A percentile compares a stretch with the other conserved stretches of the same genome.
phyloP scores from a whole-genome alignment of 768 basidiomycete genomes.

The Lactarius akahatsu region DNA sequence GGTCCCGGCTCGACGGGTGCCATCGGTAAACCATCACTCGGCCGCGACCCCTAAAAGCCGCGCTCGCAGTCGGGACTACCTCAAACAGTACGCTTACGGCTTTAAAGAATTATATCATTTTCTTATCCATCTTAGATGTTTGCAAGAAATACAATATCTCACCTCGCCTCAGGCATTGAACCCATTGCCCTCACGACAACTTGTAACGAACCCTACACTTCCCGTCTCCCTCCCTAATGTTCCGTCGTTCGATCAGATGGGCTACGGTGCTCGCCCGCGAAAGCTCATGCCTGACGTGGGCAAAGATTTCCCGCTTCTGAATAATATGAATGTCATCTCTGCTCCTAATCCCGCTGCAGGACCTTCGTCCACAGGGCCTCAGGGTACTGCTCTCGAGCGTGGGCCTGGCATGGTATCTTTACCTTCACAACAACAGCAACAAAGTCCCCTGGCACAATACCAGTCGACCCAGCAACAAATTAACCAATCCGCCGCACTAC shows the following conservation, averaged over 20 bases:
- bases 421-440: slow-evolving; percentile 34
- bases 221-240: slow-evolving; percentile 68
- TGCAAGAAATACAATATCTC: slow-evolving; percentile 97
- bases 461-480: slow-evolving; percentile 33
- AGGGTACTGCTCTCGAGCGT: slow-evolving; percentile 52
- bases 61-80: slow-evolving; percentile 91
- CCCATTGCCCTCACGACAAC: slow-evolving; percentile 85
- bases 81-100: slow-evolving; percentile 91
- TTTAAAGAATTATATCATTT: slow-evolving; percentile 74
- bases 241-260: slow-evolving; percentile 69
- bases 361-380: slow-evolving; percentile 45
- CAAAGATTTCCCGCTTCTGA: slow-evolving; percentile 67
- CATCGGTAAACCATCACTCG: slow-evolving; percentile 69
- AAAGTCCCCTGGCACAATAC: slow-evolving; percentile 32
- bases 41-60: slow-evolving; percentile 94
- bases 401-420: slow-evolving; percentile 31
- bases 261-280: slow-evolving; percentile 76
- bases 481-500: slow-evolving; percentile 34
- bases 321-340: slow-evolving; percentile 56
- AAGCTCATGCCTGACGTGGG: slow-evolving; percentile 75
- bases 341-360: slow-evolving; percentile 46
- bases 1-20: slow-evolving; percentile 42
- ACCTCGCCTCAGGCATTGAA: slow-evolving; percentile 98
- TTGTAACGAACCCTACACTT: slow-evolving; percentile 63
- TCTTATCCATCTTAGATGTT: slow-evolving; percentile 57